Base-by-base conservation (phyloP, 1,284 basidiomycete genomes). In the Rhizopogon parksii region DNA sequence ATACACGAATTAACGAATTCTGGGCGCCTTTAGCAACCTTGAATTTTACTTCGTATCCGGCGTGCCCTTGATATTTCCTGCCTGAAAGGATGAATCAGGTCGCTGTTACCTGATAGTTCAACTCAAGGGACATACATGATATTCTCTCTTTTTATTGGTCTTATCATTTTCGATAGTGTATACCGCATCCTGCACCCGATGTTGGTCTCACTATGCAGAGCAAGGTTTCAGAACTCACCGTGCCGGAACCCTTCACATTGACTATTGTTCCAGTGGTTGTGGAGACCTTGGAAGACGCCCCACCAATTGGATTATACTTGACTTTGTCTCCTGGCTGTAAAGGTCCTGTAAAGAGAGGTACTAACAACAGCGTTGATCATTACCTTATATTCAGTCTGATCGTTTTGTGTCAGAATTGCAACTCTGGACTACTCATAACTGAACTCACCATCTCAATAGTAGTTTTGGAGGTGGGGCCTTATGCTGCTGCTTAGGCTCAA, bases 301-400 rank as follows among this genome's bases (percentile, higher is more conserved):
- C 72, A 17, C 73, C 74, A 27, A 75, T 67, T 38, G 71, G 71
- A 51, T 69, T 65, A 54, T 75, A 76, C 54, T 74, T 70, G 54
- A 75, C 70, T 52, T 62, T 67, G 53, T 75, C 71, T 46, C 72
- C 73, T 55, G 61, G 56, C 72, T 73, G 21, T 49, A 6, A 45
- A 34, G 21, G n/a, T 3, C 4, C n/a, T 7, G 4, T 45, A n/a
- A 15, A 45, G 14, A 17, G 24, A 14, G 25, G 40, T n/a, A 14
- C 6, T 24, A 24, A 24, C 11, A 12, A 25, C 12, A 2, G 7
- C 3, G 8, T n/a, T n/a, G 19, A 4, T n/a, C 5, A 17, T 12
- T 45, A 45, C 25, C 37, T 38, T 19, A 21, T 38, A 38, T 21
- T 38, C 37, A 39, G 19, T 39, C 19, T 39, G 36, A 37, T 19